phyloP scores from a whole-genome alignment of 805 yeast genomes.

The Limtongia smithiae region DNA sequence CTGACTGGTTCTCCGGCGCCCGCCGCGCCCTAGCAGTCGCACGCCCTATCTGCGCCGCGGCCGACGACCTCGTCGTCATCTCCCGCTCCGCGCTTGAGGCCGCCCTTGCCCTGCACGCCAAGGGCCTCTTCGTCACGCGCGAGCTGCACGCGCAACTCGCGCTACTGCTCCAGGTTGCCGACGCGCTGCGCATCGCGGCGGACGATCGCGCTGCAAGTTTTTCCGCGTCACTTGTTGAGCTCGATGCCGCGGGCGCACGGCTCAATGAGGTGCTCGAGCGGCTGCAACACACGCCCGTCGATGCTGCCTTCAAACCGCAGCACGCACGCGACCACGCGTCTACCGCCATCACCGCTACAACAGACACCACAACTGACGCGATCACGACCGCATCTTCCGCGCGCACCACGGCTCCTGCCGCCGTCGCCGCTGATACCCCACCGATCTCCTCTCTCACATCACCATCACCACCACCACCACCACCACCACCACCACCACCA shows the following conservation, averaged over 20 bases:
- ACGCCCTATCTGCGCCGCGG: constrained; percentile 50
- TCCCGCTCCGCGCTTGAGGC: constrained; percentile 41
- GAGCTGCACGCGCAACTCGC: constrained; percentile 49
- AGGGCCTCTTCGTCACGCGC: constrained; percentile 44
- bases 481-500: not conserved
- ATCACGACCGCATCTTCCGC: not conserved
- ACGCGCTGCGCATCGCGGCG: constrained; percentile 30
- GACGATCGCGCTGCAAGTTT: constrained; percentile 31
- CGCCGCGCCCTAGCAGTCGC: constrained; percentile 48
- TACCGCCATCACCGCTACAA: constrained; percentile 20
- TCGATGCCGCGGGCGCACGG: constrained; percentile 34
- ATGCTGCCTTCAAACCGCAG: constrained; percentile 33
- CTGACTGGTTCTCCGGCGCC: constrained; percentile 47
- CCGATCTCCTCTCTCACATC: no score
- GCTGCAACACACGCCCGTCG: constrained; percentile 42
- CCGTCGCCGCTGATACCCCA: no score
- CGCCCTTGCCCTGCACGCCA: constrained; percentile 45
- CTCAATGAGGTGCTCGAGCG: constrained; percentile 38
- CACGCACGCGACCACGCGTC: not conserved
- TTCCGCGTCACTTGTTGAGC: constrained; percentile 36
- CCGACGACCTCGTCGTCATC: constrained; percentile 43
- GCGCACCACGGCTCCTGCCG: not conserved
- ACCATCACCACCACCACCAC: no score
- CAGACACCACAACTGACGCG: constrained; percentile 13
- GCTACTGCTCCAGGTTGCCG: constrained; percentile 38